Evolutionary conservation across 2,329 filamentous ascomycete genomes (phyloP).

Genomic region (Paradendryphiella salina): DNA sequence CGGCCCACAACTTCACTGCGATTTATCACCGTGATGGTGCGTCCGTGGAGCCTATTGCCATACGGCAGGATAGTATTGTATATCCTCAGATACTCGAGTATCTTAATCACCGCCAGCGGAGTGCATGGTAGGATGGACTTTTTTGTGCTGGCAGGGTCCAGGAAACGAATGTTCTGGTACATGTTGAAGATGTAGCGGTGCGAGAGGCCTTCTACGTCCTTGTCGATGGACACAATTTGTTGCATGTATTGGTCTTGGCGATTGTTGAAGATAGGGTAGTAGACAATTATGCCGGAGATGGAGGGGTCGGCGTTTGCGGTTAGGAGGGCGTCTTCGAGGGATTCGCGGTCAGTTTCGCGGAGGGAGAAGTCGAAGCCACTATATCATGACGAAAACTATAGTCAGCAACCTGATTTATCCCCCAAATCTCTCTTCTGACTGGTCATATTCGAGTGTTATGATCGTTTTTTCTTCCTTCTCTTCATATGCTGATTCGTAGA

Average conservation of each 20-base stretch:
- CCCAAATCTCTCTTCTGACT: background rate
- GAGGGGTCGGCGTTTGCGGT: conserved; percentile 76
- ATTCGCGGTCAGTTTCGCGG: conserved; percentile 79
- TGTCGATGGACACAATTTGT: conserved; percentile 84
- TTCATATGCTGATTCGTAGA: background rate
- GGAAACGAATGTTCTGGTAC: conserved; percentile 97
- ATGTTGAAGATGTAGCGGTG: conserved; percentile 98
- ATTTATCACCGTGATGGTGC: conserved; percentile 96
- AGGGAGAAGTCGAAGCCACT: conserved; percentile 91
- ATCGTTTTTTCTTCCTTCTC: too few relatives aligned
- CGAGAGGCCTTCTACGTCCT: conserved; percentile 94
- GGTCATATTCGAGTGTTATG: background rate
- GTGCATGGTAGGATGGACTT: conserved; percentile 97
- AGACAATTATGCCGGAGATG: conserved; percentile 92
- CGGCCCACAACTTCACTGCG: conserved; percentile 93
- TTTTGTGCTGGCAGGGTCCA: conserved; percentile 77
- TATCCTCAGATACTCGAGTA: conserved; percentile 90
- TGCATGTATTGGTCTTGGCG: conserved; percentile 93
- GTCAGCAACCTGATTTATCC: background rate
- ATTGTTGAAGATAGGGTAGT: conserved; percentile 95
- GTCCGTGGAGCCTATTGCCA: conserved; percentile 89
- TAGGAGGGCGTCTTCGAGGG: conserved; percentile 85
- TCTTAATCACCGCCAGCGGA: conserved; percentile 93
- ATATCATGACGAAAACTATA: conserved; percentile 6
- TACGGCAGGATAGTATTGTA: conserved; percentile 95